Conservation (phyloP, 2,329 filamentous ascomycete species). For the Coleophoma cylindrospora region DNA sequence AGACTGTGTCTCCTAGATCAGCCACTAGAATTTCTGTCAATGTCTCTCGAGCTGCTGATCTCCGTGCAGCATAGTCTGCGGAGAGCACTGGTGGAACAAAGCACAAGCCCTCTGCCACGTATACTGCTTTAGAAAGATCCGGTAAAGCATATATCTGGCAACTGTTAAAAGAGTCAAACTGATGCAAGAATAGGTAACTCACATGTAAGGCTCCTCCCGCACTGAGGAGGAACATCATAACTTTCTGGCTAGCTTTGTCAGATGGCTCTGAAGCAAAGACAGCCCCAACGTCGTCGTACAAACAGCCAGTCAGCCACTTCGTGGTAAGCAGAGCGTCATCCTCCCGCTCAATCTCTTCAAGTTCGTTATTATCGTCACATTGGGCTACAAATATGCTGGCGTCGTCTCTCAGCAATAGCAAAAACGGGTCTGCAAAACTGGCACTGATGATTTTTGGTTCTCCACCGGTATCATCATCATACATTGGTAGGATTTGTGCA, state of each 20-base stretch:
- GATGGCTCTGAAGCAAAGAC: slow-evolving; percentile 43
- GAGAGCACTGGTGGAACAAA: slow-evolving; percentile 75
- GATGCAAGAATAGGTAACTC: slow-evolving; percentile 28
- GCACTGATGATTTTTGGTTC: slow-evolving; percentile 75
- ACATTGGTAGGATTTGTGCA: slow-evolving; percentile 86
- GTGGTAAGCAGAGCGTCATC: slow-evolving; percentile 50
- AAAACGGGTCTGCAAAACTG: slow-evolving; percentile 81
- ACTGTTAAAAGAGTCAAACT: slow-evolving; percentile 5
- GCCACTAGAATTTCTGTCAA: slow-evolving; percentile 78
- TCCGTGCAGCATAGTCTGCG: slow-evolving; percentile 62
- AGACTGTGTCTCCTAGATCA: slow-evolving; percentile 72
- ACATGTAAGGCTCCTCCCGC: slow-evolving; percentile 71
- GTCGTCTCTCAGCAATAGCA: slow-evolving; percentile 81
- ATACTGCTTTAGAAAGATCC: slow-evolving; percentile 66
- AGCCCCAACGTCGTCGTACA: slow-evolving; percentile 67
- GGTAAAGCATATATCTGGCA: slow-evolving; percentile 72
- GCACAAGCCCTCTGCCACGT: slow-evolving; percentile 69
- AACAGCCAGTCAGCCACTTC: slow-evolving; percentile 78
- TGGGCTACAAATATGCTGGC: slow-evolving; percentile 73
- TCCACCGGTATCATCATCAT: slow-evolving; percentile 81
- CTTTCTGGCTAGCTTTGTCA: slow-evolving; percentile 34
- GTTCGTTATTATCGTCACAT: slow-evolving; percentile 74
- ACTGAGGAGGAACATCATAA: slow-evolving; percentile 74
- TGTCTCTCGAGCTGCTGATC: slow-evolving; percentile 66
- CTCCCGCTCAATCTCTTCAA: slow-evolving; percentile 72